phyloP scores from a whole-genome alignment of 2,329 filamentous ascomycete genomes.

The Monilinia vaccinii-corymbosi region DNA sequence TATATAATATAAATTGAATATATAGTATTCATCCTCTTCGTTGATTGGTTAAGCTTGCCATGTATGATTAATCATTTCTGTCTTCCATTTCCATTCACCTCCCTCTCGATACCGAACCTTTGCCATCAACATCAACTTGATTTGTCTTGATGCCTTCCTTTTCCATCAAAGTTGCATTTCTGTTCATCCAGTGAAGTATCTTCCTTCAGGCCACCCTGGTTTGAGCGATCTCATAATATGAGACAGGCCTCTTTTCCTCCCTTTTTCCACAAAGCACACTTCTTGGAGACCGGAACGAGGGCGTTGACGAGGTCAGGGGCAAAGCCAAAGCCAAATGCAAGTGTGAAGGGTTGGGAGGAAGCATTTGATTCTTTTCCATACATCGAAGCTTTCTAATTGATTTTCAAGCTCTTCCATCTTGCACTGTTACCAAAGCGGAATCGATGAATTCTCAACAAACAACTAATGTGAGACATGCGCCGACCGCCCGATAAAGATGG shows the following conservation, averaged over 20 bases:
- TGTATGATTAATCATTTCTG: too few species aligned
- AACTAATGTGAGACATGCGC: conserved; percentile 23
- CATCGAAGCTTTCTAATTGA: background rate
- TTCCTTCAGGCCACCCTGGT: too few species aligned
- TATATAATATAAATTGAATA: too few species aligned
- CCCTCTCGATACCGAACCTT: background rate
- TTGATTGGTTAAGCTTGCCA: too few species aligned
- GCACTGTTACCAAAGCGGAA: conserved; percentile 10
- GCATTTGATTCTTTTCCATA: background rate
- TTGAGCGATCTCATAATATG: background rate
- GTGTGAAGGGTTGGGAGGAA: background rate
- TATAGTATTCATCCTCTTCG: too few species aligned
- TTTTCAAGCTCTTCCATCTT: conserved; percentile 9
- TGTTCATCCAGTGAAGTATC: background rate
- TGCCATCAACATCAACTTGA: background rate
- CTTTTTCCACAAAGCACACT: background rate
- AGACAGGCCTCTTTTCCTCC: background rate
- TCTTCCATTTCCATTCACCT: too few species aligned
- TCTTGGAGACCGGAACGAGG: background rate
- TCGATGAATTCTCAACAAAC: conserved; percentile 14
- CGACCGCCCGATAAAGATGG: conserved; percentile 27
- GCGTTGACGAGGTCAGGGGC: background rate
- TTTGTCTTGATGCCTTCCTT: background rate
- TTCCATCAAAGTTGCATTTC: background rate
- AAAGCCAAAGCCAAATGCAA: background rate